Conservation (phyloP, 2,329 filamentous ascomycete genomes). For the Cladosporium colombiae region DNA sequence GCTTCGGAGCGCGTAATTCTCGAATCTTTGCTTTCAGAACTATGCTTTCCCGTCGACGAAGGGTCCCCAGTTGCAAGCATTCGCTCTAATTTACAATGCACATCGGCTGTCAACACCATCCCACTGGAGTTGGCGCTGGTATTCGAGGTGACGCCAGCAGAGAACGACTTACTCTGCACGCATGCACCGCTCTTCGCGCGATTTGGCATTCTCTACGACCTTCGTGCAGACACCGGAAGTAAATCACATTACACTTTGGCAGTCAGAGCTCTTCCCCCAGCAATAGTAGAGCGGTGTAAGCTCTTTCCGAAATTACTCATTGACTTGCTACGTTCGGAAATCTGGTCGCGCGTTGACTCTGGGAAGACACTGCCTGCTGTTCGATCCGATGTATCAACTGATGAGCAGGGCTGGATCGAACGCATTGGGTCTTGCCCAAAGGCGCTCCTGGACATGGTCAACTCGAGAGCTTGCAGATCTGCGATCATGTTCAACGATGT, state of each 20-base stretch:
- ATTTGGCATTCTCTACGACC: conserved; percentile 75
- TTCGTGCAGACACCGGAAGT: conserved; percentile 30
- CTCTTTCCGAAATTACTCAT: conserved; percentile 70
- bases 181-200: conserved; percentile 59
- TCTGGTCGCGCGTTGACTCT: conserved; percentile 53
- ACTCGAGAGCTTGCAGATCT: conserved; percentile 74
- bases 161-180: conserved; percentile 59
- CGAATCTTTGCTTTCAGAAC: conserved; percentile 66
- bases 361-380: conserved; percentile 3
- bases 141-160: conserved; percentile 65
- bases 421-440: conserved; percentile 69
- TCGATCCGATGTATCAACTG: neutral
- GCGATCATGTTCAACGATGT: conserved; percentile 86
- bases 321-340: conserved; percentile 71
- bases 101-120: conserved; percentile 34
- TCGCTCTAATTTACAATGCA: conserved; percentile 14
- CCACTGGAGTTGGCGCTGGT: conserved; percentile 55
- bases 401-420: conserved; percentile 54
- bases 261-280: conserved; percentile 65
- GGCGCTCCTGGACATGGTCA: conserved; percentile 73
- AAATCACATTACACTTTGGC: conserved; percentile 26
- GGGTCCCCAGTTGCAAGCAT: neutral
- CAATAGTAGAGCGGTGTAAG: conserved; percentile 74
- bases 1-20: conserved; percentile 86
- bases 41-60: conserved; percentile 45